Conservation (phyloP, 169 alveolate genomes). For the Plasmodium adleri region DNA sequence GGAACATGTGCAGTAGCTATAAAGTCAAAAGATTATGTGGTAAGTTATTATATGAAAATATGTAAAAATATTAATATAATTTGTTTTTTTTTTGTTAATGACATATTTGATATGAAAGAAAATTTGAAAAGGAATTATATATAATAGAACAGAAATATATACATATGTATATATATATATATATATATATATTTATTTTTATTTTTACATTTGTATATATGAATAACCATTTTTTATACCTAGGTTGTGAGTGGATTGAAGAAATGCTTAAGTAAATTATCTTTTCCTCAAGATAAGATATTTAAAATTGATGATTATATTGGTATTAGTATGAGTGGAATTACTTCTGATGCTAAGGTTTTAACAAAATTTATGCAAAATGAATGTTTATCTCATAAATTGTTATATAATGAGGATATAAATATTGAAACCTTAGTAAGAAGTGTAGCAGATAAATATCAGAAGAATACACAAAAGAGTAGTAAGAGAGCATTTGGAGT, state of each 20-base stretch:
- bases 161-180: constrained; percentile 29
- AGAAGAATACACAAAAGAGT: constrained; percentile 94
- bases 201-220: constrained; percentile 8
- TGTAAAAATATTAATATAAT: neutral
- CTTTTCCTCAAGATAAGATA: constrained; percentile 95
- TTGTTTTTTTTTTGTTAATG: neutral
- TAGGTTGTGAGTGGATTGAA: constrained; percentile 93
- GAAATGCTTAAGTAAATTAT: constrained; percentile 93
- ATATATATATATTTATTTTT: constrained; percentile 17
- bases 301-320: constrained; percentile 96
- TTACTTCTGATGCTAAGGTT: constrained; percentile 98
- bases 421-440: constrained; percentile 93
- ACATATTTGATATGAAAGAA: constrained; percentile 90
- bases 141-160: neutral
- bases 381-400: constrained; percentile 96
- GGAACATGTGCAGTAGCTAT: constrained; percentile 95
- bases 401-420: constrained; percentile 93
- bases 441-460: constrained; percentile 95
- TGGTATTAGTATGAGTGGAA: constrained; percentile 98
- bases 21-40: constrained; percentile 92
- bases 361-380: constrained; percentile 87
- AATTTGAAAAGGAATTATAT: constrained; percentile 83
- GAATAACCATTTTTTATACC: neutral
- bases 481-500: constrained; percentile 99
- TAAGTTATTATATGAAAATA: constrained; percentile 59